Evolutionary conservation across 441 rosid genomes (phyloP), one percentile per base, ranked within the genome.

Genomic region (Populus hybrid): DNA sequence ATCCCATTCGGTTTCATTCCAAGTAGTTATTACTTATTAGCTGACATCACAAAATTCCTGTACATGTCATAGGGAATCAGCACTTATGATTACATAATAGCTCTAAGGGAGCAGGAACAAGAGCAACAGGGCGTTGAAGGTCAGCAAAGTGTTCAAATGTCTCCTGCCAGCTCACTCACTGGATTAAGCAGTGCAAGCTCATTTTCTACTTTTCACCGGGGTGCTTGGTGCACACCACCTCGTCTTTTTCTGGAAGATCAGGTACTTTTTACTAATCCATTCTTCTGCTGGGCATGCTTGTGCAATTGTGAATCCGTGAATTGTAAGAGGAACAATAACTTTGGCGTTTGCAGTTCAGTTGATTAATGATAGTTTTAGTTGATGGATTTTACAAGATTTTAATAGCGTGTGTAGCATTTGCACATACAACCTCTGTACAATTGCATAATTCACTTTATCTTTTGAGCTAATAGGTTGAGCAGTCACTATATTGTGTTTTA

Each of bases 181-280:
- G 99, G 98, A 79, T 82, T 92, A 75, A 96, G 99, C 89, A 96
- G 98, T 83, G 97, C 97, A 53, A 96, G 98, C 85, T 96, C 99
- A 72, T 92, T 94, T 83, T 86, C 91, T 30, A 92, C 99, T 57
- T 94, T 94, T 88, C 98, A 90, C 69, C 89, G 97, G 9, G 97
- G 93, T 67, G 98, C 98, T 16, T 94, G 99, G 99, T 96, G 99
- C 81, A 94, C 98, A 35, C 99, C 99, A 5, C 99, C 98, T 1
- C 91, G 94, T n/a, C 83, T 92, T 74, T 94, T 96, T 85, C 91
- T 96, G 21, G 98, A 96, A 86, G 98, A 92, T 85, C 98, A 92
- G 96, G 99, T 96, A 83, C 73, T 66, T 66, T 21, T 67, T 26
- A 65, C 5, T 36, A 53, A 53, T 38, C 34, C 35, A 26, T 71